A percentile compares a stretch with the other conserved stretches of the same genome.
Conservation (phyloP, 2,329 filamentous ascomycete genomes). For the Pseudocercospora musae region DNA sequence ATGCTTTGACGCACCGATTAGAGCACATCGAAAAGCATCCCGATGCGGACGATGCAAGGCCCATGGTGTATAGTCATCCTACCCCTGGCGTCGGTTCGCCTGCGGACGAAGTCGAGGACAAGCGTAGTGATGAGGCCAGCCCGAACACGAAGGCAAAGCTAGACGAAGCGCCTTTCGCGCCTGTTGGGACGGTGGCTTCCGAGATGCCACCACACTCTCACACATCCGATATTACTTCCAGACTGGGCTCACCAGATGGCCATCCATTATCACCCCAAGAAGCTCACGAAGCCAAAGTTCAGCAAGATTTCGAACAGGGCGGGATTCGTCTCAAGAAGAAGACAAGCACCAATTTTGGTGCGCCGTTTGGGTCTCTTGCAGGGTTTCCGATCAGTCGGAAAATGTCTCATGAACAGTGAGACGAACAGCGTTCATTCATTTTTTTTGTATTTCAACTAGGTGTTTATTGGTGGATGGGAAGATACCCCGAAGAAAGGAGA, state of each 20-base stretch:
- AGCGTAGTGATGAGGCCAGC: constrained; percentile 1
- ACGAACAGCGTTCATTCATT: constrained; percentile 3
- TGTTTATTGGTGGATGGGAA: constrained; percentile 5
- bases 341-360: constrained; percentile 36
- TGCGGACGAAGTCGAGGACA: constrained; percentile 10
- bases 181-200: background rate
- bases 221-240: constrained; percentile 16
- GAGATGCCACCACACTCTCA: constrained; percentile 11
- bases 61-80: constrained; percentile 30
- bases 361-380: constrained; percentile 36
- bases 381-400: constrained; percentile 28
- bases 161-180: constrained; percentile 14
- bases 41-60: constrained; percentile 30
- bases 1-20: constrained; percentile 32
- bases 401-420: constrained; percentile 15
- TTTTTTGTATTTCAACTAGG: constrained; percentile 6
- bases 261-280: constrained; percentile 23
- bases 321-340: constrained; percentile 39
- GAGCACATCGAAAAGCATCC: constrained; percentile 35
- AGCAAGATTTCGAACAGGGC: constrained; percentile 30
- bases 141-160: background rate
- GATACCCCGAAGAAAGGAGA: background rate
- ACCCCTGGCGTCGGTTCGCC: constrained; percentile 32
- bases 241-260: constrained; percentile 11
- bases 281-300: constrained; percentile 26